Conservation (phyloP, 2,329 filamentous ascomycete genomes). For the Stachybotrys elegans region DNA sequence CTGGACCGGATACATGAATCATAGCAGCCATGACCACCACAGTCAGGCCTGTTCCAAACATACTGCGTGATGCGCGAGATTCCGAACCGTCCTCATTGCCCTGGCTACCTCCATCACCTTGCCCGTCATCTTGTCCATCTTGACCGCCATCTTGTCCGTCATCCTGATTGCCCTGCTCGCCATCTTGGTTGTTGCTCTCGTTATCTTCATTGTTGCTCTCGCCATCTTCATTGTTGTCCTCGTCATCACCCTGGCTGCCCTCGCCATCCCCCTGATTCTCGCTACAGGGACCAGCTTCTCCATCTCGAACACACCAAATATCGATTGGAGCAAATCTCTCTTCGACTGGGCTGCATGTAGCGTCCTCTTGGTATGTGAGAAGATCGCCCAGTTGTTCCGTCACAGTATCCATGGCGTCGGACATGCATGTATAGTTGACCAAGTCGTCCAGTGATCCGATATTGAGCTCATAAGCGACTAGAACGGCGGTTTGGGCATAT, state of each 20-base stretch:
- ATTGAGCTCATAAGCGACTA: conserved; percentile 3
- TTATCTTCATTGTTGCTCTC: neutral
- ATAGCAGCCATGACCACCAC: neutral
- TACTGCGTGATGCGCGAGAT: conserved; percentile 1
- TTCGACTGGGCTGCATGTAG: conserved; percentile 1
- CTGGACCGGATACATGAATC: conserved; percentile 2
- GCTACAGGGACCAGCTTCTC: conserved; percentile 2
- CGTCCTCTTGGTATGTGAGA: conserved; percentile 1
- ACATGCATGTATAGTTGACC: conserved; percentile 3
- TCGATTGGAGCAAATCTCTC: conserved; percentile 1
- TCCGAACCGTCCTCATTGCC: conserved; percentile 1
- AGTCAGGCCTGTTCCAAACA: conserved; percentile 1
- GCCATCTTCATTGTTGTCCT: neutral
- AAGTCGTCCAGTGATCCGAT: conserved; percentile 1
- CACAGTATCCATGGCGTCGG: conserved; percentile 1
- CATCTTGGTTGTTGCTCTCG: neutral
- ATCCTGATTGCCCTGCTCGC: neutral
- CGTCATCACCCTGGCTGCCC: neutral
- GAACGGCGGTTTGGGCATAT: conserved; percentile 1
- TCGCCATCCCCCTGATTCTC: conserved; percentile 1
- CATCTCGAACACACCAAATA: conserved; percentile 1
- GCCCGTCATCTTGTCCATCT: neutral
- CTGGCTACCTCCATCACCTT: neutral
- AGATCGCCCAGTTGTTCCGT: conserved; percentile 1
- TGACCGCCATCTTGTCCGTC: neutral